A percentile compares a stretch with the other conserved stretches of the same genome.
These are phyloP conservation scores for Citrus mangshanensis DNA, from an alignment of 345 rosid species.

Conservation along the genomic window DNA sequence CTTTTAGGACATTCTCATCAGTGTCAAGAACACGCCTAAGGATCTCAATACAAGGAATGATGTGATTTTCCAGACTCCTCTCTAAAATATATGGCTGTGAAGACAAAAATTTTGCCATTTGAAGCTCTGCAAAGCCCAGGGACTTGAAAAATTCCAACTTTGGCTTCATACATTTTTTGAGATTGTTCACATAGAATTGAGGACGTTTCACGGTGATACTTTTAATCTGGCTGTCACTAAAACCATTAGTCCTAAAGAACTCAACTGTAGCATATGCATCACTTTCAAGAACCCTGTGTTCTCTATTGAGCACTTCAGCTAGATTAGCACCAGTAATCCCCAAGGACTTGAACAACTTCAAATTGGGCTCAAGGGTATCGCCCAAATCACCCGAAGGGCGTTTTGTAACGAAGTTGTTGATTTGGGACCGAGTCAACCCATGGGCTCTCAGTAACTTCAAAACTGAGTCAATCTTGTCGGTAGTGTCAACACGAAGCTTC, in stretches of 20 bases:
- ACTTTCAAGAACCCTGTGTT: not conserved
- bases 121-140: constrained; percentile 11
- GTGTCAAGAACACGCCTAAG: constrained; percentile 7
- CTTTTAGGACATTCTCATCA: constrained; percentile 9
- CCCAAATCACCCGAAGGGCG: not conserved
- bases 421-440: constrained; percentile 3
- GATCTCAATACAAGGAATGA: constrained; percentile 9
- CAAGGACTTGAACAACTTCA: constrained; percentile 1
- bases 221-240: not conserved
- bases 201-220: constrained; percentile 10
- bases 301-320: not conserved
- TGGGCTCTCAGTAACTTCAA: not conserved
- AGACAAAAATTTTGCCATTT: constrained; percentile 8
- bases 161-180: constrained; percentile 8
- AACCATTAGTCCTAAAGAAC: not conserved
- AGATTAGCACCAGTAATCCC: not conserved
- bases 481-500: constrained; percentile 6
- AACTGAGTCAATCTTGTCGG: constrained; percentile 8
- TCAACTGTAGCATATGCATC: not conserved
- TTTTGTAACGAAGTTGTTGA: not conserved
- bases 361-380: not conserved
- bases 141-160: constrained; percentile 22
- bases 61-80: constrained; percentile 19
- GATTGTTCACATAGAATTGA: not conserved
- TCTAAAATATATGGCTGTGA: constrained; percentile 6